phyloP scores from a whole-genome alignment of 1,139 yeast species.

The Hemisphaericaspora lyxosophila region DNA sequence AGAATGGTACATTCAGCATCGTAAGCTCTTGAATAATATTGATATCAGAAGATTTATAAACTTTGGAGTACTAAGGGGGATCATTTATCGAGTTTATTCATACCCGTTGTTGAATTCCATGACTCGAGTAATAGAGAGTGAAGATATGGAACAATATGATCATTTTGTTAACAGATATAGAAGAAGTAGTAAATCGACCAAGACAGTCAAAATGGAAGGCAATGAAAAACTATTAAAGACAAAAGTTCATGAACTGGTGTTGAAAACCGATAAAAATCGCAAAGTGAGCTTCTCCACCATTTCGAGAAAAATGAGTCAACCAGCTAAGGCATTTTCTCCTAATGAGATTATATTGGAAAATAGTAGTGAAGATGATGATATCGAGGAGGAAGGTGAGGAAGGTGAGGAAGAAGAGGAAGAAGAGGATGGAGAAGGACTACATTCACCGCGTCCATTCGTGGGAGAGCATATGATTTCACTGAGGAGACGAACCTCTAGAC shows the following conservation, averaged over 20 bases:
- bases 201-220: constrained; percentile 7
- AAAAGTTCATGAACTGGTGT: constrained; percentile 29
- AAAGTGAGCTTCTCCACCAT: constrained; percentile 37
- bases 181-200: constrained; percentile 8
- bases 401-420: constrained; percentile 22
- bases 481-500: constrained; percentile 6
- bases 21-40: constrained; percentile 54
- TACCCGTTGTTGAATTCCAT: constrained; percentile 60
- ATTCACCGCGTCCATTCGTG: constrained; percentile 3
- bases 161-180: constrained; percentile 25
- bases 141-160: constrained; percentile 30
- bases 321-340: constrained; percentile 6
- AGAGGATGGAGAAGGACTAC: constrained; percentile 12
- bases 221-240: constrained; percentile 23
- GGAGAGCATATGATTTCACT: constrained; percentile 6
- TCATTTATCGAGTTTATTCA: constrained; percentile 77
- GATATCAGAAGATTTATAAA: constrained; percentile 83
- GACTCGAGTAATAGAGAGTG: constrained; percentile 34
- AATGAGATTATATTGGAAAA: constrained; percentile 14
- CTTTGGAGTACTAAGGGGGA: constrained; percentile 80
- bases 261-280: constrained; percentile 24
- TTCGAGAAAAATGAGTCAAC: constrained; percentile 7
- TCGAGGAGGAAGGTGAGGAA: too few relatives aligned
- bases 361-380: constrained; percentile 22
- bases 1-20: constrained; percentile 76